phyloP scores from a whole-genome alignment of 2,329 filamentous ascomycete genomes.

The Colletotrichum horii region DNA sequence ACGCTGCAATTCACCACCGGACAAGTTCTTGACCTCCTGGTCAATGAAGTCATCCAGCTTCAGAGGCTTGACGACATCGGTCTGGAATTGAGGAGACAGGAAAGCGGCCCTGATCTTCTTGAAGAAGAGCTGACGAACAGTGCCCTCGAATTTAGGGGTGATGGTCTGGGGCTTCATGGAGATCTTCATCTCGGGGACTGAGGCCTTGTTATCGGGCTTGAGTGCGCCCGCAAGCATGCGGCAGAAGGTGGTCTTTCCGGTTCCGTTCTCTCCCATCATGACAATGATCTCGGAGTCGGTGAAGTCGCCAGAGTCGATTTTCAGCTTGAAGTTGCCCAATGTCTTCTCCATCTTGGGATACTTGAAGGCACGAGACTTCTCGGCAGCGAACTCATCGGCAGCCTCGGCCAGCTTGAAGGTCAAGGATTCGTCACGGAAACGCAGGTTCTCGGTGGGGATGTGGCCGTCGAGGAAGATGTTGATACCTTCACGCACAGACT shows the following conservation, averaged over 20 bases:
- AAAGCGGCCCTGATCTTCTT: slow-evolving; percentile 99
- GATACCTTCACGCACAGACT: slow-evolving; percentile 98
- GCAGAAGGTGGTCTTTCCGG: slow-evolving; percentile 99
- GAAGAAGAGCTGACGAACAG: slow-evolving; percentile 97
- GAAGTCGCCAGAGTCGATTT: slow-evolving; percentile 82
- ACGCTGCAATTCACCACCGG: slow-evolving; percentile 98
- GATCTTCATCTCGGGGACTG: slow-evolving; percentile 93
- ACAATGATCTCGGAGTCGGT: slow-evolving; percentile 99
- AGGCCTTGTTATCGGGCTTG: slow-evolving; percentile 82
- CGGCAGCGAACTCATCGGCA: slow-evolving; percentile 83
- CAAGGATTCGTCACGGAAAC: slow-evolving; percentile 95
- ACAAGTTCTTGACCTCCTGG: slow-evolving; percentile 98
- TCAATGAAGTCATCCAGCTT: slow-evolving; percentile 99
- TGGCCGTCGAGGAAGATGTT: slow-evolving; percentile 99
- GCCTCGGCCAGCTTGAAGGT: slow-evolving; percentile 94
- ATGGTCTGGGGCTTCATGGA: slow-evolving; percentile 99
- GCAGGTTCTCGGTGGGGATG: slow-evolving; percentile 97
- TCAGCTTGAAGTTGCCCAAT: slow-evolving; percentile 84
- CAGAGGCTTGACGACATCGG: slow-evolving; percentile 98
- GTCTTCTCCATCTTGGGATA: slow-evolving; percentile 96
- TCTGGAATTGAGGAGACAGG: slow-evolving; percentile 97
- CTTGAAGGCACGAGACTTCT: slow-evolving; percentile 82
- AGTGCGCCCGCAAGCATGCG: slow-evolving; percentile 91
- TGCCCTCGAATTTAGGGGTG: slow-evolving; percentile 96
- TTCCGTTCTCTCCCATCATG: slow-evolving; percentile 99